A percentile compares a stretch with the other conserved stretches of the same genome.
Evolutionary conservation across 169 alveolate species (phyloP).

Genomic region (Eimeria maxima): DNA sequence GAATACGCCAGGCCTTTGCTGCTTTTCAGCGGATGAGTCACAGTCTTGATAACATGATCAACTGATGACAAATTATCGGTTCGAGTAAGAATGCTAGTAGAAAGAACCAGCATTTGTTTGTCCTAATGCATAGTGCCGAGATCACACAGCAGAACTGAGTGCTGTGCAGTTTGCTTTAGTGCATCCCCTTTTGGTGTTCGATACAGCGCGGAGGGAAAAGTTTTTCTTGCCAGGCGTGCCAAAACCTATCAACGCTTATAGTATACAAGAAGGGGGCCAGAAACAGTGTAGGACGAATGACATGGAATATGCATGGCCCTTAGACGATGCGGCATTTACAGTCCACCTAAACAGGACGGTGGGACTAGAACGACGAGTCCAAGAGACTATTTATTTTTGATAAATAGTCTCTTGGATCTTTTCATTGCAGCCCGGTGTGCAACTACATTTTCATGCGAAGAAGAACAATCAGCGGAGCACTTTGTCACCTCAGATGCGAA

Average conservation of each 20-base stretch:
- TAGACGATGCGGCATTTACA: neutral
- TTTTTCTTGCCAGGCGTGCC: neutral
- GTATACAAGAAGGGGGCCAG: neutral
- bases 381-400: too few species aligned
- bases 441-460: neutral
- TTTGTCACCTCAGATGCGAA: too few species aligned
- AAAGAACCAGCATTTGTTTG: too few species aligned
- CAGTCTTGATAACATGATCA: neutral
- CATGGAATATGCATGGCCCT: neutral
- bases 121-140: neutral
- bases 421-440: too few species aligned
- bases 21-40: neutral
- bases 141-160: neutral
- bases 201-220: neutral
- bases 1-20: neutral
- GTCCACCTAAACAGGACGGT: neutral
- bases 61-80: neutral
- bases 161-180: neutral
- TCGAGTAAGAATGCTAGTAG: neutral
- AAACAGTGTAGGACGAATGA: too few species aligned
- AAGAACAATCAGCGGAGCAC: neutral
- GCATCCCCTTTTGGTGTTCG: neutral
- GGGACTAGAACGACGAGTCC: neutral
- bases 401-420: too few species aligned
- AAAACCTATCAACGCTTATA: neutral